A percentile compares a stretch with the other conserved stretches of the same genome.
phyloP scores from a whole-genome alignment of 495 filamentous ascomycete species.

The Penicillium argentinense region DNA sequence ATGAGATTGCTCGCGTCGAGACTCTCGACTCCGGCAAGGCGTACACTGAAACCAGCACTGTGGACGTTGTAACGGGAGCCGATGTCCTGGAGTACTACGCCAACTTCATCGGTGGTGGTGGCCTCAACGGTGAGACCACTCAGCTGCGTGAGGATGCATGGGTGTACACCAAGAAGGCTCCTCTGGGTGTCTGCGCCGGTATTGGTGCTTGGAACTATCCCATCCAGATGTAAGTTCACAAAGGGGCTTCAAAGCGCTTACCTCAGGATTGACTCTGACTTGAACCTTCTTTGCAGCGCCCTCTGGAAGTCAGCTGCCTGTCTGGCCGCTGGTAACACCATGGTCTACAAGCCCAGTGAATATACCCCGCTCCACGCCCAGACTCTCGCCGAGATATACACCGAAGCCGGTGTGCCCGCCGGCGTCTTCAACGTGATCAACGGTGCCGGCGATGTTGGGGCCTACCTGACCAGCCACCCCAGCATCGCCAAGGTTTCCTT shows the following conservation, averaged over 20 bases:
- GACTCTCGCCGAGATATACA: slow-evolving; percentile 67
- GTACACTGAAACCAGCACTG: slow-evolving; percentile 70
- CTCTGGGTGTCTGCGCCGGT: slow-evolving; percentile 73
- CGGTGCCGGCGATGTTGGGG: slow-evolving; percentile 69
- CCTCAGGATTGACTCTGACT: too few relatives aligned
- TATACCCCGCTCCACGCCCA: slow-evolving; percentile 72
- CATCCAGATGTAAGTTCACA: slow-evolving; percentile 63
- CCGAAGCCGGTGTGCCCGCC: slow-evolving; percentile 69
- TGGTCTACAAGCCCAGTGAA: slow-evolving; percentile 86
- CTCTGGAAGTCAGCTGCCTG: slow-evolving; percentile 85
- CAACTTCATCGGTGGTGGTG: slow-evolving; percentile 67
- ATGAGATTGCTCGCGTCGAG: slow-evolving; percentile 67
- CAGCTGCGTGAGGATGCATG: slow-evolving; percentile 68
- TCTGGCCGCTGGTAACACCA: slow-evolving; percentile 79
- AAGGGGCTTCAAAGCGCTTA: too few relatives aligned
- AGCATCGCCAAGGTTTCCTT: slow-evolving; percentile 77
- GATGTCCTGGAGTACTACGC: slow-evolving; percentile 79
- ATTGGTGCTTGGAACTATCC: slow-evolving; percentile 88
- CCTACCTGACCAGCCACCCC: slow-evolving; percentile 65
- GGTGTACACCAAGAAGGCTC: slow-evolving; percentile 73
- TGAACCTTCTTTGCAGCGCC: slow-evolving; percentile 47
- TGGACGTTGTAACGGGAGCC: slow-evolving; percentile 72
- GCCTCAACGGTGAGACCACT: slow-evolving; percentile 66
- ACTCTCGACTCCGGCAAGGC: slow-evolving; percentile 75
- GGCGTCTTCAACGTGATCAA: slow-evolving; percentile 84